phyloP scores from a whole-genome alignment of 805 yeast species.

The Pichia phayaonensis region DNA sequence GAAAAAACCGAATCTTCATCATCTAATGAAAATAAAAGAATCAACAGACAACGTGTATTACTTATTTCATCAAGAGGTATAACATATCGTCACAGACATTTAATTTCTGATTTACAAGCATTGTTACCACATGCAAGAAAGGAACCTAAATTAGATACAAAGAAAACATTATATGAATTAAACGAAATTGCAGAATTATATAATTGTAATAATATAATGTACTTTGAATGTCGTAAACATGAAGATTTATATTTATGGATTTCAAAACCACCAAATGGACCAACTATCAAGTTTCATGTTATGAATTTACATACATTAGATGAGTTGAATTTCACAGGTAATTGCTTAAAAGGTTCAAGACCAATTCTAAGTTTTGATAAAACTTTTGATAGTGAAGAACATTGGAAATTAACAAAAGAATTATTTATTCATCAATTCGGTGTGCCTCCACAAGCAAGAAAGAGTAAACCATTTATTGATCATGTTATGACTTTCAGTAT shows the following conservation, averaged over 20 bases:
- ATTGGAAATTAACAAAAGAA: constrained; percentile 73
- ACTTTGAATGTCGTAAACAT: constrained; percentile 94
- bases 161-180: constrained; percentile 77
- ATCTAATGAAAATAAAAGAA: constrained; percentile 43
- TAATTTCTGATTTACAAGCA: constrained; percentile 70
- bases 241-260: constrained; percentile 92
- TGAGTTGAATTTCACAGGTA: constrained; percentile 93
- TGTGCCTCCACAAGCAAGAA: constrained; percentile 90
- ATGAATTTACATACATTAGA: constrained; percentile 95
- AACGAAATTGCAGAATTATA: constrained; percentile 95
- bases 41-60: constrained; percentile 82
- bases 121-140: constrained; percentile 92
- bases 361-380: constrained; percentile 87
- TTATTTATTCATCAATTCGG: constrained; percentile 79
- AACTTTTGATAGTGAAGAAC: constrained; percentile 62
- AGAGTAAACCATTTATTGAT: constrained; percentile 89
- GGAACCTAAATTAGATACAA: constrained; percentile 92
- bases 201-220: constrained; percentile 92
- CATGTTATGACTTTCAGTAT: constrained; percentile 90
- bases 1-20: constrained; percentile 11
- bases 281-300: constrained; percentile 86
- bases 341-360: constrained; percentile 90
- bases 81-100: constrained; percentile 90
- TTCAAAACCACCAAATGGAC: constrained; percentile 96
- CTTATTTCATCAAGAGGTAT: constrained; percentile 92